These are phyloP conservation scores for Aspergillus novoparasiticus DNA, from an alignment of 2,329 filamentous ascomycete species.

Conservation along the genomic window DNA sequence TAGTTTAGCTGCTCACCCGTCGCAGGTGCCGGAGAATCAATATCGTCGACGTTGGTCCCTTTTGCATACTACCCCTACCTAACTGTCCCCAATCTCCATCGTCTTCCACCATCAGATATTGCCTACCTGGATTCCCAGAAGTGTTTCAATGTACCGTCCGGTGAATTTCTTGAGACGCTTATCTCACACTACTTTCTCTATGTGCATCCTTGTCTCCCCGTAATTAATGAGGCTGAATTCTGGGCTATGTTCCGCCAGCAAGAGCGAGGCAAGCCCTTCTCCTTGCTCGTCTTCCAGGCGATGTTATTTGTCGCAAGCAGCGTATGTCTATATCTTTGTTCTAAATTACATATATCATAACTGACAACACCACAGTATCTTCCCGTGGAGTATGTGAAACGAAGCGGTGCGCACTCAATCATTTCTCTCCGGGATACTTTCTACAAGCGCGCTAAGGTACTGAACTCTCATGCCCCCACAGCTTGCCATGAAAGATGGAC, in stretches of 20 bases:
- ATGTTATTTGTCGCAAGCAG: background rate
- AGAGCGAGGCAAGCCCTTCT: background rate
- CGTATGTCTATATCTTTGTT: background rate
- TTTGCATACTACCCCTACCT: background rate
- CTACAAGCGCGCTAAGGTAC: background rate
- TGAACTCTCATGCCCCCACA: background rate
- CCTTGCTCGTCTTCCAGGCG: background rate
- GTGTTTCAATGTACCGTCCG: background rate
- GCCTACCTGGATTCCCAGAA: background rate
- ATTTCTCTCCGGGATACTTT: background rate
- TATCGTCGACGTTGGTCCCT: background rate
- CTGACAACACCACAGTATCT: background rate
- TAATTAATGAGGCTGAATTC: background rate
- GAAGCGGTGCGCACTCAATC: background rate
- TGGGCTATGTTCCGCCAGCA: background rate
- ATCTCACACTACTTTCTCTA: background rate
- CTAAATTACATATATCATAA: accelerated
- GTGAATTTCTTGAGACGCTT: background rate
- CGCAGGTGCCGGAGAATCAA: background rate
- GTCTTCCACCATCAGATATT: background rate
- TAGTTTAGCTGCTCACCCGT: accelerated
- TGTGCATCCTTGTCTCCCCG: background rate
- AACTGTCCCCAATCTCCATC: background rate
- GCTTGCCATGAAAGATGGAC: background rate
- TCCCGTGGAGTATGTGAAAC: background rate